Conservation (phyloP, 768 basidiomycete genomes). For the Hortiboletus campestris region DNA sequence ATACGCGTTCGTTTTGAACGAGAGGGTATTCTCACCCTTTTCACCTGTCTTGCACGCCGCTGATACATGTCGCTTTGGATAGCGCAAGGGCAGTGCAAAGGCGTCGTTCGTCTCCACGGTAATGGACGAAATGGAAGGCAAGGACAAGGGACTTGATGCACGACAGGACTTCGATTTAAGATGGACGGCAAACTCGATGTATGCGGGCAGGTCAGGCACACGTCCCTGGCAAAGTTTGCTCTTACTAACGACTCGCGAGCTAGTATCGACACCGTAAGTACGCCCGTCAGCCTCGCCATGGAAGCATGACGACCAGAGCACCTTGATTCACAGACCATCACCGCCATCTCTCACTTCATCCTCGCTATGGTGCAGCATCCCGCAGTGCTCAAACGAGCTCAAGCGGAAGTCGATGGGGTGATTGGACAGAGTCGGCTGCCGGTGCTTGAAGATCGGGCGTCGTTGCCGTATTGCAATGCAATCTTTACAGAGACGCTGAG, state of each 20-base stretch:
- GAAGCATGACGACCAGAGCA: not conserved
- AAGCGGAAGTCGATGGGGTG: slow-evolving; percentile 63
- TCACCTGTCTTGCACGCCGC: too few relatives aligned
- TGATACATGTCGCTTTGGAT: not conserved
- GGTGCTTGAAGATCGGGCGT: slow-evolving; percentile 50
- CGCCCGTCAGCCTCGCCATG: not conserved
- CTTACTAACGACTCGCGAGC: slow-evolving; percentile 23
- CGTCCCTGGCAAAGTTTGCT: not conserved
- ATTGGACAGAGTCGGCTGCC: slow-evolving; percentile 49
- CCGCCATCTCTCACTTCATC: slow-evolving; percentile 53
- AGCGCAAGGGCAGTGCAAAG: slow-evolving; percentile 38
- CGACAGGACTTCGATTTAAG: slow-evolving; percentile 66
- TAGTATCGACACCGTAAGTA: slow-evolving; percentile 59
- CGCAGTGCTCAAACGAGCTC: slow-evolving; percentile 53
- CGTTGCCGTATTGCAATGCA: slow-evolving; percentile 58
- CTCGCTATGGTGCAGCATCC: slow-evolving; percentile 67
- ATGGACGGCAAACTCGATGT: slow-evolving; percentile 86
- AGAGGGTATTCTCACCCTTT: slow-evolving; percentile 42
- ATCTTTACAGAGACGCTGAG: slow-evolving; percentile 54
- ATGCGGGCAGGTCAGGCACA: slow-evolving; percentile 37
- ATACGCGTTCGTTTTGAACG: slow-evolving; percentile 55
- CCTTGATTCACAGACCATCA: slow-evolving; percentile 45
- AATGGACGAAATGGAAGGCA: slow-evolving; percentile 36
- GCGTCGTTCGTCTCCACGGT: slow-evolving; percentile 49
- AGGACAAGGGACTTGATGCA: slow-evolving; percentile 10